Evolutionary conservation across 768 basidiomycete species (phyloP), one percentile per base, ranked within the genome.

Genomic region (Boletus barrowsii): DNA sequence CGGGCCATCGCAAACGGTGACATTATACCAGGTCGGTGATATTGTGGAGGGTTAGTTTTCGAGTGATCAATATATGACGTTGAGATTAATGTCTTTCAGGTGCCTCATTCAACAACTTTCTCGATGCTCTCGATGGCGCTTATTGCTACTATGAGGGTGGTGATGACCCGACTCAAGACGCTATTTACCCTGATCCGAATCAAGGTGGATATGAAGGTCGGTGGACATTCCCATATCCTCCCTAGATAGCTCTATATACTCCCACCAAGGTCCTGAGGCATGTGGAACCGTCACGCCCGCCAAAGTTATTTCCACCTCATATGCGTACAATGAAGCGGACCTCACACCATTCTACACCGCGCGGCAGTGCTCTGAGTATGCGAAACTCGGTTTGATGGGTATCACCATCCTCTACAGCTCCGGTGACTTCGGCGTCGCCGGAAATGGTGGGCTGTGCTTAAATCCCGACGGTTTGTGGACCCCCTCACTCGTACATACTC

Each of bases 331-430:
- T 48, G 78, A 79, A 56, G 68, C 59, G n/a, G 68, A 69, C 30
- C 58, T 70, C 44, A 67, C 71, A 1, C 64, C 70, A 0, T 64
- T 68, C 45, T 78, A 75, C 54, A 66, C 73, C 22, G 61, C 59
- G 36, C 73, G 77, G 30, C 76, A 78, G 49, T 78, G 77, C 58
- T 56, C 66, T 6, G 79, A 79, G 56, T 79, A 78, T 54, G 78
- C 67, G 22, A 79, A 79, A 56, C 66, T 76, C 10, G 76, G 76
- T 24, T 56, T 76, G 20, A 62, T 76, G 62, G 76, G 76, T 42
- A 42, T 63, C 17, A 75, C 78, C 4, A 47, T 79, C 22, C 59
- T 79, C 35, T 80, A 75, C 56, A 68, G 71, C 30, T 76, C 77
- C 8, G 79, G 79, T 20, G 77, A 79, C 52, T 62, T 61, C 32